A percentile compares a stretch with the other conserved stretches of the same genome.
phyloP scores from a whole-genome alignment of 2,329 filamentous ascomycete genomes.

The Epichloe bromicola region DNA sequence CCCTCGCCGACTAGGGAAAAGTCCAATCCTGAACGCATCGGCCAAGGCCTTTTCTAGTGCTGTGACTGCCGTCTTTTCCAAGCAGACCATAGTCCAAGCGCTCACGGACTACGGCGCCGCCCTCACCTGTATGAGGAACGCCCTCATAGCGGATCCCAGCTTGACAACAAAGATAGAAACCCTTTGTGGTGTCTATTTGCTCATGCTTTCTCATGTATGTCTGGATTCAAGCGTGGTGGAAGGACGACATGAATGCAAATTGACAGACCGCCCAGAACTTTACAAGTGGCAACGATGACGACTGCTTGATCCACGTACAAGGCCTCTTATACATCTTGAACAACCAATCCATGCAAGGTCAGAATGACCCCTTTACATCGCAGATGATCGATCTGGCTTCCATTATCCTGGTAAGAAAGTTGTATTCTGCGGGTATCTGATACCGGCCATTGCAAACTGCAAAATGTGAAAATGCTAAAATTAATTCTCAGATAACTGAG shows the following conservation, averaged over 20 bases:
- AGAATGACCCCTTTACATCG: conserved; percentile 1
- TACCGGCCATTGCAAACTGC: neutral
- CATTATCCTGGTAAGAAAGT: conserved; percentile 1
- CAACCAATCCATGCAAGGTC: neutral
- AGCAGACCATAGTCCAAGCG: conserved; percentile 10
- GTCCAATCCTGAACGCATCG: conserved; percentile 30
- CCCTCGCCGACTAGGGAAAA: conserved; percentile 30
- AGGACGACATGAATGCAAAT: neutral
- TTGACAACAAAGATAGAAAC: conserved; percentile 19
- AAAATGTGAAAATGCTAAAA: neutral
- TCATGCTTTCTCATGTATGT: conserved; percentile 17
- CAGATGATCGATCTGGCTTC: conserved; percentile 3
- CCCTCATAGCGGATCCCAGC: conserved; percentile 16
- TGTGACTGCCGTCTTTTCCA: conserved; percentile 12
- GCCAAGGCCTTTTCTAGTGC: conserved; percentile 18
- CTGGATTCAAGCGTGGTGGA: neutral
- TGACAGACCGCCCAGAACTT: neutral
- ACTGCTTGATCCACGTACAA: conserved; percentile 4
- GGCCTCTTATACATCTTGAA: conserved; percentile 3
- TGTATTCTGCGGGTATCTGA: neutral
- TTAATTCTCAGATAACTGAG: conserved; percentile 1
- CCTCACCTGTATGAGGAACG: conserved; percentile 9
- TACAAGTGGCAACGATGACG: neutral
- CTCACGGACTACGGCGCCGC: conserved; percentile 20
- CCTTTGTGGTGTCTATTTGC: conserved; percentile 23